phyloP scores from a whole-genome alignment of 1,139 yeast genomes.

The Magnusiomyces magnusii region DNA sequence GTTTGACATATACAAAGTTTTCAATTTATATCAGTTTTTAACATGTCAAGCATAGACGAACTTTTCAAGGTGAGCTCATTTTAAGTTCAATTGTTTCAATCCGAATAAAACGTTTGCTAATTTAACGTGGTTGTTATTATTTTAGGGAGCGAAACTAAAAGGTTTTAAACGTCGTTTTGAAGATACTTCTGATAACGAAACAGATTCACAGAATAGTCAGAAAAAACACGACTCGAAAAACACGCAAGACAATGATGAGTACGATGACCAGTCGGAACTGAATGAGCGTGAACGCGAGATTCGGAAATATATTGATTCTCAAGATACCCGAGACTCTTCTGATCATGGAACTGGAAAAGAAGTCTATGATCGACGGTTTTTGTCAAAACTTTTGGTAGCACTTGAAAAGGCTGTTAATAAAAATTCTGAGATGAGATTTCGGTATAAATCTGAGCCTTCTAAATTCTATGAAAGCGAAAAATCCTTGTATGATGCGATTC shows the following conservation, averaged over 20 bases:
- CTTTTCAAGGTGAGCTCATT: conserved; percentile 16
- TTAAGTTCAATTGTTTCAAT: background rate
- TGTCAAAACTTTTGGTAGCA: conserved; percentile 22
- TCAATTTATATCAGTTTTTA: background rate
- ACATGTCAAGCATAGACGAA: conserved; percentile 15
- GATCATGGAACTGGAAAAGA: conserved; percentile 13
- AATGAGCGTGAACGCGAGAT: conserved; percentile 10
- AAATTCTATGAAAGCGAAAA: conserved; percentile 29
- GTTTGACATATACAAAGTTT: background rate
- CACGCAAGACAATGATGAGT: background rate
- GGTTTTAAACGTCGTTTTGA: background rate
- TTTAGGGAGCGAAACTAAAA: background rate
- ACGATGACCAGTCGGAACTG: background rate
- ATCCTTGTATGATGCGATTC: conserved; percentile 28
- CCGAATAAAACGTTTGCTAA: background rate
- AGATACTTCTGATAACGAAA: background rate
- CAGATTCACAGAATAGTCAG: background rate
- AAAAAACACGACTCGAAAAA: background rate
- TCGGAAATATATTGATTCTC: conserved; percentile 14
- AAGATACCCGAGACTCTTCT: conserved; percentile 1
- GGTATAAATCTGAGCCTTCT: conserved; percentile 30
- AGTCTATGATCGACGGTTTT: conserved; percentile 21
- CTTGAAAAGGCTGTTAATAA: conserved; percentile 26
- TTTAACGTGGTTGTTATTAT: background rate
- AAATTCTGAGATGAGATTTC: conserved; percentile 30